Evolutionary conservation across 164 flowering plant genomes (phyloP), one percentile per base, ranked within the genome.

Genomic region (Umbellularia californica): DNA sequence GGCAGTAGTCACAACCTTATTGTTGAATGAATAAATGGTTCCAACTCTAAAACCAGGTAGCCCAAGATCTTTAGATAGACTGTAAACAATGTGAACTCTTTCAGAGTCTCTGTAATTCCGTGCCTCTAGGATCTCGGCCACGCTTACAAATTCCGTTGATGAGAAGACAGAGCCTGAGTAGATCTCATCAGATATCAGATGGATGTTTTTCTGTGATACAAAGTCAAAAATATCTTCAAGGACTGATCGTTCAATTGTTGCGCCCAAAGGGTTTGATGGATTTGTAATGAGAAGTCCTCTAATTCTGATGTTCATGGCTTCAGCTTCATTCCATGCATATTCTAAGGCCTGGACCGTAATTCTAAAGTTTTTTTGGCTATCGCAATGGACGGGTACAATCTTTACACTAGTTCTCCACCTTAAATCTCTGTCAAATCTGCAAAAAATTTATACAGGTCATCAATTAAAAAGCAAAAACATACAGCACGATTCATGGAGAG

Each of bases 41-140:
- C 99, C 99, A 2, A 95, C 91, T 72, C 99, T 68, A 67, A 95
- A 95, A 3, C 97, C 99, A 0, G 97, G 97, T 2, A 95, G 88
- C 62, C 97, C 95, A 1, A 95, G 88, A 72, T 95, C 97, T 65
- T 95, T 95, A 0, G 99, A 95, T 13, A 95, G 94, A 60, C 95
- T 89, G 62, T 95, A 95, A 50, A 95, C 97, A 72, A 93, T 88
- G 86, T 95, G 99, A 50, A 93, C 97, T 75, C 97, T 79, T 22
- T 93, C 93, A 0, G 88, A 62, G 12, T 84, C 84, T 72, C 74
- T 73, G 77, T 85, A 83, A 2, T 80, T 58, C 3, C 89, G 78
- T 0, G 81, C 60, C 27, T 83, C 84, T 0, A 91, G 85, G 51
- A 95, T 72, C 50, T 95, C 95, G 0, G 97, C 90, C 5, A 92